These are phyloP conservation scores for Conticribra weissflogii DNA, from an alignment of 108 stramenopile species.

Conservation along the genomic window DNA sequence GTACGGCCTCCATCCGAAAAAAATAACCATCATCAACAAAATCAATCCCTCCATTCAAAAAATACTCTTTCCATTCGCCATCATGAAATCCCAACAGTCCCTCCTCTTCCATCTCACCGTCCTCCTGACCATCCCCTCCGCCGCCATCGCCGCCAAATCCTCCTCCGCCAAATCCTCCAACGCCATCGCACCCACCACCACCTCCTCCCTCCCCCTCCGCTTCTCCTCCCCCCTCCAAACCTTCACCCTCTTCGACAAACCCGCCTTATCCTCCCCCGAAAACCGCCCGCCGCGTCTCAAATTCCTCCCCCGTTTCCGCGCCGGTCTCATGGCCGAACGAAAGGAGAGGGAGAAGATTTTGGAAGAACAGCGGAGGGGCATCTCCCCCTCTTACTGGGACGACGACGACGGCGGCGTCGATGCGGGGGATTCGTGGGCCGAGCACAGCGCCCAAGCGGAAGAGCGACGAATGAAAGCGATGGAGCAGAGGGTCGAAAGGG, in stretches of 20 bases:
- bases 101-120: conserved; percentile 10
- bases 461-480: conserved; percentile 36
- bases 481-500: conserved; percentile 59
- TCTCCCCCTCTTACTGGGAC: conserved; percentile 20
- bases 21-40: neutral
- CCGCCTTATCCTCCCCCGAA: conserved; percentile 31
- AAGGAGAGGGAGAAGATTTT: conserved; percentile 52
- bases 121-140: neutral
- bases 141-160: conserved; percentile 12
- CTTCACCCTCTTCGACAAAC: conserved; percentile 67
- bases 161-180: conserved; percentile 3
- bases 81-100: no score
- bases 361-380: conserved; percentile 36
- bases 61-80: no score
- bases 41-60: conserved; percentile 2
- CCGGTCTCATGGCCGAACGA: conserved; percentile 72
- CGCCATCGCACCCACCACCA: neutral
- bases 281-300: conserved; percentile 44
- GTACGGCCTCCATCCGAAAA: no score
- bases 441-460: conserved; percentile 48
- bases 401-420: conserved; percentile 15
- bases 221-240: conserved; percentile 82
- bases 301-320: conserved; percentile 64
- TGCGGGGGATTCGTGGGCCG: conserved; percentile 57
- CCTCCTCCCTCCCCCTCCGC: conserved; percentile 23